Conservation (phyloP, 169 alveolate species). For the Plasmodium chabaudi region DNA sequence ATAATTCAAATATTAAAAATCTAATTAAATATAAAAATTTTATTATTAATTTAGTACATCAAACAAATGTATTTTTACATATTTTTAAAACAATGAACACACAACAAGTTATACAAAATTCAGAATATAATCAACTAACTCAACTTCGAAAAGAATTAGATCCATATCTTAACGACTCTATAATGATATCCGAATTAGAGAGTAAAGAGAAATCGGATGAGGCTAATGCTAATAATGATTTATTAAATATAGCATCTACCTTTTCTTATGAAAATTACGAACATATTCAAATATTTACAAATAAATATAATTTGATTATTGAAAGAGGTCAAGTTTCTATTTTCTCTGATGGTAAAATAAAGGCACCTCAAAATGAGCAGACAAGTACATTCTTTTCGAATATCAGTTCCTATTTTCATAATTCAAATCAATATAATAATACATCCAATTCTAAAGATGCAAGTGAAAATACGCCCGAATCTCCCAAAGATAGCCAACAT, state of each 20-base stretch:
- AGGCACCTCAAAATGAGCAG: no score
- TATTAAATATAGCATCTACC: neutral
- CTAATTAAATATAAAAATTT: constrained; percentile 26
- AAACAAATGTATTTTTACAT: constrained; percentile 17
- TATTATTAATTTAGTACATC: constrained; percentile 21
- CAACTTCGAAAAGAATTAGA: constrained; percentile 2
- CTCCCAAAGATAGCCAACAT: no score
- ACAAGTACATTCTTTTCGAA: no score
- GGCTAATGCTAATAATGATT: neutral
- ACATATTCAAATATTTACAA: neutral
- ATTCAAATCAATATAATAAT: no score
- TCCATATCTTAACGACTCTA: constrained; percentile 10
- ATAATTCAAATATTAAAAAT: constrained; percentile 11
- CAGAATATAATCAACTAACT: constrained; percentile 6
- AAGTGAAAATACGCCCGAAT: no score
- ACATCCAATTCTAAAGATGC: no score
- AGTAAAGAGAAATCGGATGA: no score
- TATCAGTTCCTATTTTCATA: no score
- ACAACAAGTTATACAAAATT: constrained; percentile 8
- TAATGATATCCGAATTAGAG: neutral
- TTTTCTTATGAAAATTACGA: neutral
- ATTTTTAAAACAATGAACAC: constrained; percentile 23
- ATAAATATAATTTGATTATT: neutral
- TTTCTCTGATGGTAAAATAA: no score
- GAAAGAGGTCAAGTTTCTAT: neutral